Conservation (phyloP, 768 basidiomycete species). For the Lyophyllum semitale region DNA sequence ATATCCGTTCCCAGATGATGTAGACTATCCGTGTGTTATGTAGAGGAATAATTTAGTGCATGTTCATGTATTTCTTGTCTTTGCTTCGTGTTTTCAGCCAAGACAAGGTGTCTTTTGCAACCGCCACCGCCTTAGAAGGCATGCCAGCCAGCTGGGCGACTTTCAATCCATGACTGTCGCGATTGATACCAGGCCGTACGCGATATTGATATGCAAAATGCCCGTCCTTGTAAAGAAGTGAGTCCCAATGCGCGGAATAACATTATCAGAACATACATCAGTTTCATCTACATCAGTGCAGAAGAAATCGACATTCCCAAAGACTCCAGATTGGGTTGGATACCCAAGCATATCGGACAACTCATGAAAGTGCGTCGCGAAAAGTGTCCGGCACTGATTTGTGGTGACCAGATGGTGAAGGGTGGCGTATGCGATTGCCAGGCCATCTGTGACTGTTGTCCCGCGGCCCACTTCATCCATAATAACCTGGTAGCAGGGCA, state of each 20-base stretch:
- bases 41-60: not conserved
- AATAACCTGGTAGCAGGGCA: constrained; percentile 66
- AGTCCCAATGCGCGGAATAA: not conserved
- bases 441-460: constrained; percentile 88
- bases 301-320: constrained; percentile 75
- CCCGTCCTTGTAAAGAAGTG: constrained; percentile 50
- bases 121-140: constrained; percentile 58
- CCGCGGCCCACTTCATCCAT: constrained; percentile 99
- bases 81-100: constrained; percentile 31
- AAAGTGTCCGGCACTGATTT: constrained; percentile 82
- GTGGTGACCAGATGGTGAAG: constrained; percentile 76
- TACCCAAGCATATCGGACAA: constrained; percentile 82
- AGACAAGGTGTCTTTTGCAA: constrained; percentile 59
- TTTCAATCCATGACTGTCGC: constrained; percentile 88
- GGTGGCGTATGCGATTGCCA: constrained; percentile 92
- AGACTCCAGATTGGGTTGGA: constrained; percentile 43
- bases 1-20: constrained; percentile 67
- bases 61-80: constrained; percentile 7
- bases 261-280: constrained; percentile 47
- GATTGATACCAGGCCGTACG: constrained; percentile 81
- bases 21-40: constrained; percentile 10
- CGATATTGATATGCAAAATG: constrained; percentile 85
- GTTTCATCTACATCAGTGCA: constrained; percentile 87
- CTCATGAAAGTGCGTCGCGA: constrained; percentile 99
- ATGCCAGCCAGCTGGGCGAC: constrained; percentile 88